phyloP scores from a whole-genome alignment of 441 rosid species.

The Mallotus repandus region DNA sequence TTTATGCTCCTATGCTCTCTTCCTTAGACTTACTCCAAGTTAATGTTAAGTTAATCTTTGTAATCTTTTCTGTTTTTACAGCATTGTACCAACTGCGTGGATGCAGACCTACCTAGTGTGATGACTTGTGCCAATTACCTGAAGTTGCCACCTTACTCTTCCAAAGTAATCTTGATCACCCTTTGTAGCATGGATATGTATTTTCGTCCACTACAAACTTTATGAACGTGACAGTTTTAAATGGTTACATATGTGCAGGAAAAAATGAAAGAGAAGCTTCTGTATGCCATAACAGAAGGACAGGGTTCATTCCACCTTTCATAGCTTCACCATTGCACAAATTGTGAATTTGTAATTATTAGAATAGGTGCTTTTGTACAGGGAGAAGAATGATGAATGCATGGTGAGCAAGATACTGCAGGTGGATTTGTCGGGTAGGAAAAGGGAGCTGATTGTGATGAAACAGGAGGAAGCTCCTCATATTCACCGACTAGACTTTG shows the following conservation, averaged over 20 bases:
- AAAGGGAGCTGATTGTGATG: conserved; percentile 35
- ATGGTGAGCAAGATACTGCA: background rate
- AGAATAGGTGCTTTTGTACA: conserved; percentile 38
- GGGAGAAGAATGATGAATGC: conserved; percentile 22
- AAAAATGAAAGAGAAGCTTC: conserved; percentile 86
- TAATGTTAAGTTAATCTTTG: background rate
- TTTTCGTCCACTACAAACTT: background rate
- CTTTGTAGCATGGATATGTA: background rate
- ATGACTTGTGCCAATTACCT: conserved; percentile 99
- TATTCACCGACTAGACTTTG: conserved; percentile 12
- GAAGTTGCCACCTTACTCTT: conserved; percentile 91
- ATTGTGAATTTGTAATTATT: conserved; percentile 51
- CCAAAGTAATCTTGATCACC: conserved; percentile 56
- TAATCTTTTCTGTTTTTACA: conserved; percentile 34
- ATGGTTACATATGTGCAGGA: conserved; percentile 52
- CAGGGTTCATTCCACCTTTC: conserved; percentile 99
- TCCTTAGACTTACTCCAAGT: background rate
- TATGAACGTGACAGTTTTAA: background rate
- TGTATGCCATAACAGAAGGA: conserved; percentile 94
- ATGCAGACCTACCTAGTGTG: conserved; percentile 90
- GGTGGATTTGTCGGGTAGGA: conserved; percentile 3
- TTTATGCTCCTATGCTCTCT: background rate
- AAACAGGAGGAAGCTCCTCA: conserved; percentile 38
- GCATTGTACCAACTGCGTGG: conserved; percentile 69
- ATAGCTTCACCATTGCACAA: conserved; percentile 34